Conservation (phyloP, 2,329 filamentous ascomycete genomes). For the Amauroascus verrucosus region DNA sequence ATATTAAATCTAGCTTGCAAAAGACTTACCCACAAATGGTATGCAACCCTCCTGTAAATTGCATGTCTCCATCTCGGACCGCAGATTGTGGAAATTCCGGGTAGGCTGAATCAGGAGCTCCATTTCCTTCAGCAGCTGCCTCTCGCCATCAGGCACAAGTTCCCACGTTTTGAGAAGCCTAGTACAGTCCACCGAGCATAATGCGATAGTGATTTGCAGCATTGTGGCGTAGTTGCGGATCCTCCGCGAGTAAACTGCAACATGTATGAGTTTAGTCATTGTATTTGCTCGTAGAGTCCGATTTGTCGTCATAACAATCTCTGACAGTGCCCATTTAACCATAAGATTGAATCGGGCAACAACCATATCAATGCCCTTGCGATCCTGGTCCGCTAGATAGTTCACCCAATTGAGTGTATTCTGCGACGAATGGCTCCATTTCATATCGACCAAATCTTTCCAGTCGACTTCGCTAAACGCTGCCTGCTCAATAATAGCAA, state of each 20-base stretch:
- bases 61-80: conserved; percentile 53
- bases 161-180: conserved; percentile 51
- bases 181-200: conserved; percentile 50
- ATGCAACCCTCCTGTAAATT: conserved; percentile 52
- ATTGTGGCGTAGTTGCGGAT: conserved; percentile 57
- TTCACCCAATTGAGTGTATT: conserved; percentile 51
- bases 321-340: conserved; percentile 56
- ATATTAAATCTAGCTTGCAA: not conserved
- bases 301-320: conserved; percentile 50
- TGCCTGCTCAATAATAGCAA: conserved; percentile 56
- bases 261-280: conserved; percentile 54
- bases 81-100: conserved; percentile 53
- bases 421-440: conserved; percentile 48
- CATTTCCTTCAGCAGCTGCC: conserved; percentile 47
- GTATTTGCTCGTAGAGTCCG: conserved; percentile 50
- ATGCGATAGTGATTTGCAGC: conserved; percentile 54
- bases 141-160: conserved; percentile 45
- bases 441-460: conserved; percentile 55
- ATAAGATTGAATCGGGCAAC: conserved; percentile 58
- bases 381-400: conserved; percentile 46
- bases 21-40: conserved; percentile 50
- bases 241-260: conserved; percentile 48
- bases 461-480: conserved; percentile 57
- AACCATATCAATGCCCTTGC: conserved; percentile 52
- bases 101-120: conserved; percentile 52